These are phyloP conservation scores for Hemerocallis citrina DNA, from an alignment of 106 monocot species.

Conservation along the genomic window DNA sequence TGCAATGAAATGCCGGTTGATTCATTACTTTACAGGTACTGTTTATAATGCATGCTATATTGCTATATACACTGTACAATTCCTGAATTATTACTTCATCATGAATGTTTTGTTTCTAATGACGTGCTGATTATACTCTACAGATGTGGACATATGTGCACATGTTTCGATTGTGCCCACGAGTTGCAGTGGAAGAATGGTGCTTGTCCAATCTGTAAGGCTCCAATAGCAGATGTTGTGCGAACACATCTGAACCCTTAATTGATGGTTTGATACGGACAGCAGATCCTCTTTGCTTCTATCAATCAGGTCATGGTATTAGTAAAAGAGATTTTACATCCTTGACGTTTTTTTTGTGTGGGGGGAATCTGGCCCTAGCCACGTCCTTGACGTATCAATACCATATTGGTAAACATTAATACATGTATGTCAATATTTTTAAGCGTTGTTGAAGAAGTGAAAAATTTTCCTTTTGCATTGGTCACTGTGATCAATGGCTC, in stretches of 20 bases:
- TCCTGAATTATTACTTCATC: background rate
- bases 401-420: too few relatives aligned
- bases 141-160: conserved; percentile 70
- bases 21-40: conserved; percentile 65
- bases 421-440: too few relatives aligned
- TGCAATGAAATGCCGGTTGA: conserved; percentile 55
- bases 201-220: conserved; percentile 37
- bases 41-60: too few relatives aligned
- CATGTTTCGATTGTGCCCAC: conserved; percentile 51
- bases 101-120: background rate
- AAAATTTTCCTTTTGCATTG: background rate
- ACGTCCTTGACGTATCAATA: too few relatives aligned
- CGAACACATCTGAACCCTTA: conserved; percentile 31
- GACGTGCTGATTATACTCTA: background rate
- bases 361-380: too few relatives aligned
- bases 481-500: background rate
- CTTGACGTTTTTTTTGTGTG: too few relatives aligned
- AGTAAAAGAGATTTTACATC: too few relatives aligned
- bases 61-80: too few relatives aligned
- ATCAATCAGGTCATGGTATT: too few relatives aligned
- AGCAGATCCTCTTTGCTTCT: background rate
- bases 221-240: conserved; percentile 47
- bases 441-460: background rate
- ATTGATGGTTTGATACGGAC: background rate
- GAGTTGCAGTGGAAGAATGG: conserved; percentile 37